Base-by-base conservation (phyloP, 108 stramenopile species). In the Thalassiosira profunda region DNA sequence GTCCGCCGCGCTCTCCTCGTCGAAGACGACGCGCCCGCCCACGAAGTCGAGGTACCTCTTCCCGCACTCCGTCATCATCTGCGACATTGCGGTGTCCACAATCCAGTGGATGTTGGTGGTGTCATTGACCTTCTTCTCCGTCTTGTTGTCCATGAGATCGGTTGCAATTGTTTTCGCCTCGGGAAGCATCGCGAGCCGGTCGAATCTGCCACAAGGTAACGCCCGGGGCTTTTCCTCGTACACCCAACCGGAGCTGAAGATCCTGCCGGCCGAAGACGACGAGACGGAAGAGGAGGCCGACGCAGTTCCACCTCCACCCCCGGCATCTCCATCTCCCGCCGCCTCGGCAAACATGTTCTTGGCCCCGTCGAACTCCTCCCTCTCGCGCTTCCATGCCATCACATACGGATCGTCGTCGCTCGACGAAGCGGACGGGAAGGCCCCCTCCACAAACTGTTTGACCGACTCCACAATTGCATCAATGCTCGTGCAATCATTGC, bases 11-110 rank as follows among this genome's bases (percentile, higher is more conserved):
- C 72, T 79, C 38, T 69, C 72, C 38, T 74, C 78, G 36, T 79
- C 78, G 33, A 79, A 43, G 5, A 62, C n/a, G 2, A 68, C 28
- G n/a, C 53, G 34, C 40, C 66, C 66, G 5, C 67, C 67, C 14
- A 67, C 60, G 15, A 31, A 63, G 48, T 63, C 34, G 14, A 76
- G 40, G 40, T 68, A 68, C 7, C 44, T 21, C 34, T 76, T 76
- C 36, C 67, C 66, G 35, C 75, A 75, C 29, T 75, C 65, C 25
- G 48, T 44, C 43, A 75, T 75, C 74, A 67, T 75, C 54, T 66
- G 57, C 0, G 74, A 60, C 74, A 75, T 75, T 33, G 58, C 74
- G 8, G 74, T 20, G 23, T 75, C 58, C 23, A 75, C 55, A 18
- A 63, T 47, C 24, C 54, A 64, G n/a, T 56, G 34, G 1, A 64